Evolutionary conservation across 2,329 filamentous ascomycete species (phyloP).

Genomic region (Claviceps africana): DNA sequence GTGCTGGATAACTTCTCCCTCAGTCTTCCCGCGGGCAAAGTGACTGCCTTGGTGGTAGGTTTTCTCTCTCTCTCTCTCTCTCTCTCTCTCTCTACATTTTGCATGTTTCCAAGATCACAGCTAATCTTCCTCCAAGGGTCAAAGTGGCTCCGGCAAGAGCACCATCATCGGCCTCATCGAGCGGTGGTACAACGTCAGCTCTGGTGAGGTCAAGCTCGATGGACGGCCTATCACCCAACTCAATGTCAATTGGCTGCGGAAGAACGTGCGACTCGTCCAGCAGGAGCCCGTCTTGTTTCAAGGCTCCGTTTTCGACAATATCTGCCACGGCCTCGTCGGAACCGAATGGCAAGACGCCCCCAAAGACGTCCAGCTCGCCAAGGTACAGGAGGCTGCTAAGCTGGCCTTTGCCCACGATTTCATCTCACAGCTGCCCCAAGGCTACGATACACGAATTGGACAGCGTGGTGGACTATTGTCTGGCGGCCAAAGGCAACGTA

Average conservation of each 20-base stretch:
- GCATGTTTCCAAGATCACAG: not conserved
- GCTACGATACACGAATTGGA: constrained; percentile 42
- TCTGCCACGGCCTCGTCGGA: constrained; percentile 34
- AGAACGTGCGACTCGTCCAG: not conserved
- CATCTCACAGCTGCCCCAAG: constrained; percentile 31
- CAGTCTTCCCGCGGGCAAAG: constrained; percentile 29
- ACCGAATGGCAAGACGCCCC: constrained; percentile 23
- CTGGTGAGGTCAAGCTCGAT: constrained; percentile 32
- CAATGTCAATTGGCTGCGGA: not conserved
- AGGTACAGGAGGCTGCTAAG: constrained; percentile 31
- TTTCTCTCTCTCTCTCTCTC: too few species aligned
- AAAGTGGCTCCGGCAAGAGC: constrained; percentile 41
- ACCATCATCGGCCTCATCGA: constrained; percentile 43
- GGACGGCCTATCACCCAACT: constrained; percentile 6
- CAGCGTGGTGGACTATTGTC: constrained; percentile 49
- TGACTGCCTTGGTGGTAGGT: constrained; percentile 26
- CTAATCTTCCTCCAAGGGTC: not conserved
- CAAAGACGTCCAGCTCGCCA: constrained; percentile 26
- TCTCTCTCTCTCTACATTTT: not conserved
- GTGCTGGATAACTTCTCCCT: constrained; percentile 29
- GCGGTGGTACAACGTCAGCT: constrained; percentile 41
- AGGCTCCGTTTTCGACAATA: constrained; percentile 39
- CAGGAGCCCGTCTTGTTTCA: constrained; percentile 32
- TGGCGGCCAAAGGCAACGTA: constrained; percentile 8
- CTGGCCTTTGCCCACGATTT: constrained; percentile 38